Conservation (phyloP, 2,329 filamentous ascomycete genomes). For the Podosphaera xanthii region DNA sequence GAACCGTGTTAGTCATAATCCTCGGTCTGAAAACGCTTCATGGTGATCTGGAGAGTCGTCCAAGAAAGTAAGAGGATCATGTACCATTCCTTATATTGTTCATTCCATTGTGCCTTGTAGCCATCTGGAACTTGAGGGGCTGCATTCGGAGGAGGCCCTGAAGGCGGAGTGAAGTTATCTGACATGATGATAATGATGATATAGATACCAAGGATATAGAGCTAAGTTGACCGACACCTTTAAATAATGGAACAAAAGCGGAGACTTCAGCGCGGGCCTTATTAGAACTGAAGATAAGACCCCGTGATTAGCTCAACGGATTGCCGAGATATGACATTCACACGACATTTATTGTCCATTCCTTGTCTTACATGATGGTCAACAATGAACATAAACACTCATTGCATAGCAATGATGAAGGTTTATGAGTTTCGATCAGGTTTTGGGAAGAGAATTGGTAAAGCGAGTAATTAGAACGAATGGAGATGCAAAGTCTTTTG, state of each 20-base stretch:
- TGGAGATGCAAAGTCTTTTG: too few species aligned
- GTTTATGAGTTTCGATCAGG: too few species aligned
- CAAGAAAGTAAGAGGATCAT: conserved; percentile 6
- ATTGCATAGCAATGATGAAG: too few species aligned
- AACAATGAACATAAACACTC: too few species aligned
- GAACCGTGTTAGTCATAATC: conserved; percentile 5
- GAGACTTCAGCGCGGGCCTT: not conserved
- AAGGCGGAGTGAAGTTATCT: conserved; percentile 14
- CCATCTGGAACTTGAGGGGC: conserved; percentile 39
- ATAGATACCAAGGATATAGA: not conserved
- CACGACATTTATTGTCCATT: too few species aligned
- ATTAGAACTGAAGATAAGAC: not conserved
- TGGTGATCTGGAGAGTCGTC: not conserved
- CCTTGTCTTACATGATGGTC: too few species aligned
- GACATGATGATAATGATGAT: conserved; percentile 6
- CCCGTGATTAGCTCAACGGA: too few species aligned
- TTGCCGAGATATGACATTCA: too few species aligned
- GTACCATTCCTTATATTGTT: conserved; percentile 69
- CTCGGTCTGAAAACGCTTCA: too few species aligned
- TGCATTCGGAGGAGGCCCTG: conserved; percentile 22
- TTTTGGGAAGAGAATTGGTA: too few species aligned
- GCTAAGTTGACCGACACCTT: too few species aligned
- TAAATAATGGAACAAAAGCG: not conserved
- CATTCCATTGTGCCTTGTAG: conserved; percentile 71
- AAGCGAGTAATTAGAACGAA: too few species aligned